Evolutionary conservation across 2,329 filamentous ascomycete species (phyloP), one percentile per base, ranked within the genome.

Genomic region (Emmonsiellopsis sp.): DNA sequence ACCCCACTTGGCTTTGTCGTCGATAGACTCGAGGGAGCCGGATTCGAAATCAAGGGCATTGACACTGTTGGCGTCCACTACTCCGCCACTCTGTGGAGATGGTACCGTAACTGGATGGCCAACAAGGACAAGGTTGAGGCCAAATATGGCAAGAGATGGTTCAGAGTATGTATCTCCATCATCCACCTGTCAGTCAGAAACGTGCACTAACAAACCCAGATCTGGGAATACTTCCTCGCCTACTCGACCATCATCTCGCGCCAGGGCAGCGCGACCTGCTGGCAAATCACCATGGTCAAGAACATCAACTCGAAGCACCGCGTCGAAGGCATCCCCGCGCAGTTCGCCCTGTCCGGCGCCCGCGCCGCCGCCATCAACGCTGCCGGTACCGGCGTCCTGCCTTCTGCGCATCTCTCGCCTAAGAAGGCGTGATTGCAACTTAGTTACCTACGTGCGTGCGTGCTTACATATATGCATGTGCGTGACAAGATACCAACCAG

Each of bases 91-190:
- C 77, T 98, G 58, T 97, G 93, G 93, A 83, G 88, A 68, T 97
- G 93, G 93, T 97, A 97, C 79, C 82, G 93, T 61, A 97, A 97
- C 81, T 97, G 93, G 93, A 81, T 96, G 71, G 89, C 79, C 73
- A 97, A 97, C 80, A 79, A 81, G 62, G 89, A 95, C 55, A 94
- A 95, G 78, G 87, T 96, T 57, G 82, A 87, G 72, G 89, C 87
- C 67, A 97, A 96, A 80, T 97, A 97, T 69, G 93, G 93, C 66
- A 84, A 86, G 68, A 81, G 88, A 67, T 98, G 93, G 93, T 98
- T 88, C 82, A 85, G 92, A 71, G 87, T 91, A 80, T 77, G 86
- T 79, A 57, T 31, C n/a, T 8, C 40, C 30, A 43, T 6, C 59
- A 52, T 49, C 41, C 26, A 44, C 5, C 59, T 53, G 49, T 38